phyloP scores from a whole-genome alignment of 768 basidiomycete genomes.

The Rubroboletus satanas region DNA sequence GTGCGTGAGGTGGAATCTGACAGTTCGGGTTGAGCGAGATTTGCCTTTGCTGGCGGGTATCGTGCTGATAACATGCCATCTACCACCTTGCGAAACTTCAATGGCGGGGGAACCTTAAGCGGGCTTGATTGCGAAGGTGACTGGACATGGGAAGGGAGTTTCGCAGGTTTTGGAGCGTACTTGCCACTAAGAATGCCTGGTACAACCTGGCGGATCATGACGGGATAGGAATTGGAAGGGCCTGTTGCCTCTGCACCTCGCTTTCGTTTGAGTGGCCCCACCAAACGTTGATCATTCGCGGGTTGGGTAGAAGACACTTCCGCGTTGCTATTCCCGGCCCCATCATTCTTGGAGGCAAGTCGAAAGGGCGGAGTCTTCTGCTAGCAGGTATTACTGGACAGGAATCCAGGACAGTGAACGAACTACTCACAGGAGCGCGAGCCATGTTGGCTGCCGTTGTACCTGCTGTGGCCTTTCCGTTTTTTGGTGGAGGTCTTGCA shows the following conservation, averaged over 20 bases:
- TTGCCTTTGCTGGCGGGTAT: conserved; percentile 21
- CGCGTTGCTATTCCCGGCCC: conserved; percentile 3
- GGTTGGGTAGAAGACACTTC: conserved; percentile 9
- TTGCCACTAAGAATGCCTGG: conserved; percentile 33
- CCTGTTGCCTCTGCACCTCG: conserved; percentile 16
- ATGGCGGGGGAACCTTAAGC: conserved; percentile 23
- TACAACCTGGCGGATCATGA: conserved; percentile 36
- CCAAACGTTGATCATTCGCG: conserved; percentile 6
- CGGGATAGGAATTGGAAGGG: conserved; percentile 22
- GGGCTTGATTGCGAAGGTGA: conserved; percentile 15
- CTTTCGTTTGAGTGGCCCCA: conserved; percentile 33
- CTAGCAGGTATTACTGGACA: neutral
- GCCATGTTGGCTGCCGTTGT: conserved; percentile 4
- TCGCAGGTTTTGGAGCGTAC: conserved; percentile 25
- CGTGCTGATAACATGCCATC: conserved; percentile 34
- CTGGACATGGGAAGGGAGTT: conserved; percentile 10
- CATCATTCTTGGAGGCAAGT: conserved; percentile 8
- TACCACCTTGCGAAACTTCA: conserved; percentile 40
- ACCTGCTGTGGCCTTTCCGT: neutral
- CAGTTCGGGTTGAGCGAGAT: conserved; percentile 3
- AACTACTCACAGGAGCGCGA: conserved; percentile 19
- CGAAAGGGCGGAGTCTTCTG: conserved; percentile 13
- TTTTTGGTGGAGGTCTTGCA: conserved; percentile 34
- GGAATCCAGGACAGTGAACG: neutral
- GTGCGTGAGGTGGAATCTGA: conserved; percentile 1